Conservation (phyloP, 352 stramenopile genomes). For the Thraustochytrium striatum region DNA sequence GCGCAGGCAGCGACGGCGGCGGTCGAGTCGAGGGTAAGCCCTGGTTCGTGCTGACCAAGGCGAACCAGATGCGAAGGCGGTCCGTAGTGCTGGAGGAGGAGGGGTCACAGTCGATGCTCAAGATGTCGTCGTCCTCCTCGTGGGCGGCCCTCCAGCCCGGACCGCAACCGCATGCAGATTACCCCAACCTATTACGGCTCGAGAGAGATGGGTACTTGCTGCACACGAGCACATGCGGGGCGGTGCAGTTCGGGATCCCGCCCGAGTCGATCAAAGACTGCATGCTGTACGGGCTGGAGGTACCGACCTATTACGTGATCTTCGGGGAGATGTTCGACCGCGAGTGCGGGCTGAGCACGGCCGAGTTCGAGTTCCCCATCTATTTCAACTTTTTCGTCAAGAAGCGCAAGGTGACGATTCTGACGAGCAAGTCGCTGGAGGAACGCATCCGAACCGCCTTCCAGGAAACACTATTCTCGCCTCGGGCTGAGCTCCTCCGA, state of each 20-base stretch:
- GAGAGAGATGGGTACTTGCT: constrained; percentile 22
- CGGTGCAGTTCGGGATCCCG: constrained; percentile 84
- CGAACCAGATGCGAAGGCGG: no score
- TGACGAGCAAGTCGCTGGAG: constrained; percentile 69
- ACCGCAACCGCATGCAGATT: no score
- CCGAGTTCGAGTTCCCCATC: constrained; percentile 94
- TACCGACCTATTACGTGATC: constrained; percentile 89
- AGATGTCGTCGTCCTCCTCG: no score
- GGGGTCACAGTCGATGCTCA: no score
- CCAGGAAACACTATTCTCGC: constrained; percentile 78
- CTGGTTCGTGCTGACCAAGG: no score
- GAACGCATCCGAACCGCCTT: constrained; percentile 74
- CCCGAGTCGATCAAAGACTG: constrained; percentile 95
- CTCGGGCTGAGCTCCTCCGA: constrained; percentile 62
- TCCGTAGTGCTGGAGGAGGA: no score
- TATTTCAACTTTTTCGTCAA: constrained; percentile 96
- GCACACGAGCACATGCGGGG: constrained; percentile 54
- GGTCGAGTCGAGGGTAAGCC: no score
- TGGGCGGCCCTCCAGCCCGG: no score
- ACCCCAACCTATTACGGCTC: constrained; percentile 3
- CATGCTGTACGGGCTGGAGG: constrained; percentile 83
- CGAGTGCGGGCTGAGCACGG: constrained; percentile 89
- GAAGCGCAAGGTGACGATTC: constrained; percentile 74
- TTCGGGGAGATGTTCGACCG: constrained; percentile 87
- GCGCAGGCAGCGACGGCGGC: no score